Conservation (phyloP, 1,284 basidiomycete genomes). For the Heterobasidion occidentale region DNA sequence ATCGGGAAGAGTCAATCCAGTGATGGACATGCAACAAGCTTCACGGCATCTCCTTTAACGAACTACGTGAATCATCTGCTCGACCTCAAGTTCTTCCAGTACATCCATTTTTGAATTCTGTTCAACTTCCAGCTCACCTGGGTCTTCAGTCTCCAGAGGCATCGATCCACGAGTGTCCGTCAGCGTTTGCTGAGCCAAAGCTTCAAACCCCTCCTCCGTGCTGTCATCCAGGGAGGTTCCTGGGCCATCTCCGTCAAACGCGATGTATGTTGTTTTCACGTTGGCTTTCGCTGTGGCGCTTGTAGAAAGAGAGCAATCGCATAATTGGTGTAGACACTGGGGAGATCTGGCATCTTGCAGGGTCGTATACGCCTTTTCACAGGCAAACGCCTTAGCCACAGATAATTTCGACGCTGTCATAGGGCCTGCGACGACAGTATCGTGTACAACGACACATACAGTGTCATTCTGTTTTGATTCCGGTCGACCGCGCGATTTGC, state of each 20-base stretch:
- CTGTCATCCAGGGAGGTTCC: slow-evolving; percentile 21
- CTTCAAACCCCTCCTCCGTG: slow-evolving; percentile 30
- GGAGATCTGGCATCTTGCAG: slow-evolving; percentile 40
- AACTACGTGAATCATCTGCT: not conserved
- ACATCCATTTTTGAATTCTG: not conserved
- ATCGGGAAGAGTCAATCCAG: too few species aligned
- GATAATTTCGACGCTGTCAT: slow-evolving; percentile 44
- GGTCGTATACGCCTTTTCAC: slow-evolving; percentile 47
- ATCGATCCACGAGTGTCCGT: slow-evolving; percentile 6
- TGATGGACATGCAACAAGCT: too few species aligned
- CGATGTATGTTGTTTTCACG: not conserved
- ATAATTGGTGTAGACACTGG: slow-evolving; percentile 39
- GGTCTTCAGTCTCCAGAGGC: not conserved
- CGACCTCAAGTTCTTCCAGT: not conserved
- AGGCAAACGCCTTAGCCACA: slow-evolving; percentile 57
- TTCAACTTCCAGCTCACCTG: slow-evolving; percentile 8
- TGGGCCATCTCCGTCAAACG: slow-evolving; percentile 6
- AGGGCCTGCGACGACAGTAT: slow-evolving; percentile 46
- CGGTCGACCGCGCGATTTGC: slow-evolving; percentile 38
- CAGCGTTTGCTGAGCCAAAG: slow-evolving; percentile 20
- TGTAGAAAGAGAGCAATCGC: slow-evolving; percentile 32
- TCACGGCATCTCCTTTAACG: not conserved
- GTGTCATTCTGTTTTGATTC: slow-evolving; percentile 40
- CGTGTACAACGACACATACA: slow-evolving; percentile 52
- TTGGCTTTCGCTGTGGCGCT: not conserved